Evolutionary conservation across 164 flowering plant species (phyloP).

Genomic region (Liriodendron chinense): DNA sequence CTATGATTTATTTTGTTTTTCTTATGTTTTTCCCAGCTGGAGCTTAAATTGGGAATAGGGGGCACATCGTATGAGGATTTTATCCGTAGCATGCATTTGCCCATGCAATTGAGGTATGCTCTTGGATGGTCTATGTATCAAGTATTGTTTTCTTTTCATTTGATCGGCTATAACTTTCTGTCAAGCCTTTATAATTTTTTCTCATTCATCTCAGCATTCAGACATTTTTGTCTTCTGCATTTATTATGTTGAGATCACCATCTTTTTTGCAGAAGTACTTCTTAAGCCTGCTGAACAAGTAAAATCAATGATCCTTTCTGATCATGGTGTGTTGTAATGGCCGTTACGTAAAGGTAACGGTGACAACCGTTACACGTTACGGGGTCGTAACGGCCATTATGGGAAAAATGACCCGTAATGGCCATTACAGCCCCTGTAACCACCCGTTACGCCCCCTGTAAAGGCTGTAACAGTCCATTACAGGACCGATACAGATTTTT

Average conservation of each 20-base stretch:
- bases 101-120: slow-evolving; percentile 85
- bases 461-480: no score
- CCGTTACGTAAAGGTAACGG: no score
- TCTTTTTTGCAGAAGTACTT: neutral
- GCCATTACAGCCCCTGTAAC: no score
- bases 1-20: neutral
- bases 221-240: neutral
- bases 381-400: no score
- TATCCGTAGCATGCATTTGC: slow-evolving; percentile 78
- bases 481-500: no score
- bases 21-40: slow-evolving; percentile 48
- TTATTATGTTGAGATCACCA: neutral
- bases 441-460: no score
- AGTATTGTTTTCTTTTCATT: neutral
- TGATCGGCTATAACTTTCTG: neutral
- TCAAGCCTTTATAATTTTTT: neutral
- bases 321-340: no score
- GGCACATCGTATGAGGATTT: slow-evolving; percentile 96
- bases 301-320: neutral
- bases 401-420: no score
- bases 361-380: no score
- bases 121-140: neutral
- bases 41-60: slow-evolving; percentile 90
- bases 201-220: neutral
- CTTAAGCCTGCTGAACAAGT: neutral